Evolutionary conservation across 352 stramenopile species (phyloP).

Genomic region (Globisporangium orthogonon): DNA sequence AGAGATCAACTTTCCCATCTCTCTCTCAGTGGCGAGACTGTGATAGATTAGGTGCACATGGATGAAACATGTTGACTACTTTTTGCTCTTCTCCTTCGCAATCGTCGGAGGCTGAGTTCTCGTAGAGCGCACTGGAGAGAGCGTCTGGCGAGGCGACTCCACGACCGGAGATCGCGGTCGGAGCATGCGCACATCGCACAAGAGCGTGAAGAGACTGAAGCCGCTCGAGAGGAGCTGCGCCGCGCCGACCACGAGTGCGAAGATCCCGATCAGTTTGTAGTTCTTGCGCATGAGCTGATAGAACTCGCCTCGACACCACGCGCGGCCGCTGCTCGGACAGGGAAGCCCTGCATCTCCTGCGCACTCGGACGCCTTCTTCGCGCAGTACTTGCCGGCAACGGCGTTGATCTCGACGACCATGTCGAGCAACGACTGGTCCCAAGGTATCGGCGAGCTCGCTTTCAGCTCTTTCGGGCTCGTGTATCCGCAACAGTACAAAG

Average conservation of each 20-base stretch:
- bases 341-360: conserved; percentile 4
- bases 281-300: conserved; percentile 36
- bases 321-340: conserved; percentile 27
- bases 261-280: conserved; percentile 38
- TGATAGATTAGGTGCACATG: no score
- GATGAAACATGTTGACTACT: background rate
- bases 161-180: conserved; percentile 25
- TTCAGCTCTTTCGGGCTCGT: conserved; percentile 17
- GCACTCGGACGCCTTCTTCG: conserved; percentile 19
- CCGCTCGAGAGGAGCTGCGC: conserved; percentile 38
- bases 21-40: no score
- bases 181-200: conserved; percentile 52
- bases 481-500: conserved; percentile 56
- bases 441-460: conserved; percentile 15
- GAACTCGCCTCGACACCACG: conserved; percentile 48
- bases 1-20: no score
- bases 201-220: conserved; percentile 48
- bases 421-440: conserved; percentile 25
- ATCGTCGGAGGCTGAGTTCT: background rate
- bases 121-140: conserved; percentile 16
- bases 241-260: conserved; percentile 32
- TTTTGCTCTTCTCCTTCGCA: background rate
- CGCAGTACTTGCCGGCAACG: conserved; percentile 33
- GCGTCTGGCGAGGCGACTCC: conserved; percentile 21
- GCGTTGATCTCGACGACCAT: conserved; percentile 32